Conservation (phyloP, 768 basidiomycete species). For the Clathrus columnatus region DNA sequence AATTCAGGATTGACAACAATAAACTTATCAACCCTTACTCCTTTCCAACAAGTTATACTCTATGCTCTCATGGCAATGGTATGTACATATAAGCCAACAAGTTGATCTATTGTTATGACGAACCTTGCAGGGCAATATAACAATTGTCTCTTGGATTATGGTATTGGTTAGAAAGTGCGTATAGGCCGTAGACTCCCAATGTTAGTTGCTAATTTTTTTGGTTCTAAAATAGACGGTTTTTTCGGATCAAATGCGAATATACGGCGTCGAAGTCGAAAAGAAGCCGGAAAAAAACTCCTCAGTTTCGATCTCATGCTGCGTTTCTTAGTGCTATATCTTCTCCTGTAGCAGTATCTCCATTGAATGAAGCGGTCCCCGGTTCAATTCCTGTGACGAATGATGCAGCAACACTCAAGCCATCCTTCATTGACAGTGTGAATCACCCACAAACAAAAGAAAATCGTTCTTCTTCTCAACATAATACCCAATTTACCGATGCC, state of each 20-base stretch:
- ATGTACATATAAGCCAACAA: constrained; percentile 14
- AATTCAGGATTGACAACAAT: constrained; percentile 51
- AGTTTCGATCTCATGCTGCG: neutral
- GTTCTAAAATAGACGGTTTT: constrained; percentile 46
- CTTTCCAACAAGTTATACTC: constrained; percentile 61
- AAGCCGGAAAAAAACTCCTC: neutral
- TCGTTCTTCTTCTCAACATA: neutral
- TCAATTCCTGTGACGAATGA: neutral
- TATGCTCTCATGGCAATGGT: constrained; percentile 28
- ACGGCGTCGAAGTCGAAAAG: constrained; percentile 19
- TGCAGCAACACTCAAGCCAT: neutral
- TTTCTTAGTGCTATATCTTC: neutral
- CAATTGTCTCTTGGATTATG: constrained; percentile 70
- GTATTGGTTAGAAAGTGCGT: constrained; percentile 38
- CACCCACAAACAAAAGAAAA: neutral
- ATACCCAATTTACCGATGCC: neutral
- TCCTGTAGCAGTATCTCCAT: neutral
- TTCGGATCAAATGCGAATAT: constrained; percentile 57
- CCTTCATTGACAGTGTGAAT: neutral
- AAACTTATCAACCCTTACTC: constrained; percentile 58
- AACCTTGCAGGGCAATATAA: neutral
- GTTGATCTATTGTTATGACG: neutral
- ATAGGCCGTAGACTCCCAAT: too few relatives aligned
- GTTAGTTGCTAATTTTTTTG: too few relatives aligned
- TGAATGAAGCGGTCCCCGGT: neutral